Evolutionary conservation across 116 monocot genomes (phyloP), one percentile per base, ranked within the genome.

Genomic region (Phalaenopsis hybrid): DNA sequence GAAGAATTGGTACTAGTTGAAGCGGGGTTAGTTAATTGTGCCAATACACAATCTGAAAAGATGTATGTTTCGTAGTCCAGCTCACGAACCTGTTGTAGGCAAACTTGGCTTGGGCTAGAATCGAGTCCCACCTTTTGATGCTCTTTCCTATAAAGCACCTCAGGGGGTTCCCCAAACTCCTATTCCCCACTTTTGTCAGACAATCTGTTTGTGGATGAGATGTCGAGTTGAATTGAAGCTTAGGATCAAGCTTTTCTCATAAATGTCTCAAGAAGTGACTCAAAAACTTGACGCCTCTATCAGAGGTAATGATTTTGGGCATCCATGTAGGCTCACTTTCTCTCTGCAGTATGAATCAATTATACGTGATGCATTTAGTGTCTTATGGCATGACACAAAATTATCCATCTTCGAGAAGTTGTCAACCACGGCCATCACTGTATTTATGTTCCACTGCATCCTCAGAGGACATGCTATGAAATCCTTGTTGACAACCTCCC

Each of bases 281-380:
- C 25, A 79, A 6, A 79, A 59, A 79, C 12, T 79, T 79, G 10
- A 17, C 57, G 0, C 37, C 49, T 21, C 28, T 1, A 79, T 79
- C 34, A 1, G 79, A 79, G 6, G 57, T 58, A 25, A 79, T 79
- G n/a, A 58, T 33, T 17, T 33, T 79, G 10, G 79, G 57, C n/a
- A 79, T 17, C 57, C 1, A 59, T 50, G 79, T 25, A 59, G 2
- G 4, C 31, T 2, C 25, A 79, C 57, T 8, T 59, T 58, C 6
- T 57, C 52, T 3, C 13, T 15, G 0, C 58, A 58, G 33, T 57
- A 79, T 41, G 59, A 0, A 4, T 28, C 12, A 0, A 12, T 23
- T 3, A 25, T 31, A 4, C 13, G 1, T 21, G 79, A 55, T 5
- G 57, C 57, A 59, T 79, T 33, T 3, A 31, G 0, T 10, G 17